A percentile compares a stretch with the other conserved stretches of the same genome.
Evolutionary conservation across 805 yeast genomes (phyloP).

Genomic region (Yamadazyma scolyti): DNA sequence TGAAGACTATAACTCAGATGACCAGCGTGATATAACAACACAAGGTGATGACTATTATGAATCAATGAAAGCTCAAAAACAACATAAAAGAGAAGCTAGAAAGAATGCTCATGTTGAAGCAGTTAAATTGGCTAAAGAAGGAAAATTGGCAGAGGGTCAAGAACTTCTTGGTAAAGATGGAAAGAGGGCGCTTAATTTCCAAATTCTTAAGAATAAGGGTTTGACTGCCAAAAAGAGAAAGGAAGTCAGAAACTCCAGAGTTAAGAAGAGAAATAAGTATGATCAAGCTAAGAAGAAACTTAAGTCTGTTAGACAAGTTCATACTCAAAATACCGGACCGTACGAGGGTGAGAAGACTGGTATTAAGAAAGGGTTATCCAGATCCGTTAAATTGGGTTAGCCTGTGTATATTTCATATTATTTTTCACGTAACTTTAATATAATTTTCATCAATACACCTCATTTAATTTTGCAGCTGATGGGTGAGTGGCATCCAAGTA

Average conservation of each 20-base stretch:
- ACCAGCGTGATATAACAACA: slow-evolving; percentile 30
- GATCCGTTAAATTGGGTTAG: slow-evolving; percentile 56
- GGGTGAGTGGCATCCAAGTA: no score
- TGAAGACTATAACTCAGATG: slow-evolving; percentile 48
- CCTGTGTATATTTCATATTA: no score
- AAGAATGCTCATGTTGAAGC: slow-evolving; percentile 66
- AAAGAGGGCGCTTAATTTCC: slow-evolving; percentile 92
- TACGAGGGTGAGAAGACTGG: slow-evolving; percentile 96
- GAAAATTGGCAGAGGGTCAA: slow-evolving; percentile 68
- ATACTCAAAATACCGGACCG: slow-evolving; percentile 63
- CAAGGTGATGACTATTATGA: slow-evolving; percentile 55
- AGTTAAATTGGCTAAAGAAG: slow-evolving; percentile 76
- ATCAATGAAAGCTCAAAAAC: slow-evolving; percentile 44
- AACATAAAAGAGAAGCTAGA: slow-evolving; percentile 50
- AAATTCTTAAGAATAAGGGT: slow-evolving; percentile 94
- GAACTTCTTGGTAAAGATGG: slow-evolving; percentile 73
- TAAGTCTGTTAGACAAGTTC: slow-evolving; percentile 86
- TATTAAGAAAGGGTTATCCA: slow-evolving; percentile 90
- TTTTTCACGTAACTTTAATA: no score
- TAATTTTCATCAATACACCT: no score
- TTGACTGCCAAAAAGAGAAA: slow-evolving; percentile 90
- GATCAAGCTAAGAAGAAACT: slow-evolving; percentile 93
- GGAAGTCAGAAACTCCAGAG: slow-evolving; percentile 93
- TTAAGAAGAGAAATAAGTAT: slow-evolving; percentile 96
- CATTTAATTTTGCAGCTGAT: no score